These are phyloP conservation scores for Aspergillus flavus DNA, from an alignment of 2,329 filamentous ascomycete genomes.

Conservation along the genomic window DNA sequence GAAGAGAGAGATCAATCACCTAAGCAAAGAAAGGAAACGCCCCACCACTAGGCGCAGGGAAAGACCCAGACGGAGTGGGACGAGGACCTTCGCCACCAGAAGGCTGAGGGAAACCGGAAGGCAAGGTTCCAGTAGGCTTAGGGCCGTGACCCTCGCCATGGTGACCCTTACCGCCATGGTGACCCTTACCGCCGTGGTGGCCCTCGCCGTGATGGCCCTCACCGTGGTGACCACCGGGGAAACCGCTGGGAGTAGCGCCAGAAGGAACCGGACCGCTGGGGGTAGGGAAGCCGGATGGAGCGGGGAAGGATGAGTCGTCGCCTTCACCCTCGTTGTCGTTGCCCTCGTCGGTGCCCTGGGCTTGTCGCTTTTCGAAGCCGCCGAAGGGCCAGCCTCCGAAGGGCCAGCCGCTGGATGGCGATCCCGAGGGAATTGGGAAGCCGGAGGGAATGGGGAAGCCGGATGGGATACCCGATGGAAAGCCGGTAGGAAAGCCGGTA, in stretches of 20 bases:
- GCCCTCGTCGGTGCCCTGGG: not conserved
- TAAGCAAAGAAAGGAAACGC: constrained; percentile 1
- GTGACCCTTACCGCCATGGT: not conserved
- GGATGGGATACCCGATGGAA: not conserved
- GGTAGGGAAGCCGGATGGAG: not conserved
- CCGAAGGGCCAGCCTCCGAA: not conserved
- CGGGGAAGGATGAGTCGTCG: not conserved
- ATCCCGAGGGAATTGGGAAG: constrained; percentile 3
- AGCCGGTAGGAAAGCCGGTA: not conserved
- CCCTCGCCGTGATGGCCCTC: not conserved
- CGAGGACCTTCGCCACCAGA: not conserved
- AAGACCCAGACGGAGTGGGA: not conserved
- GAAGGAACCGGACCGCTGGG: not conserved
- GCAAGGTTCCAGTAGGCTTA: not conserved
- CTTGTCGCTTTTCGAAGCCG: not conserved
- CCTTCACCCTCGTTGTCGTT: not conserved
- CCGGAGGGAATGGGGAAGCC: not conserved
- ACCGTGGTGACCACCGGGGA: not conserved
- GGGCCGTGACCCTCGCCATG: not conserved
- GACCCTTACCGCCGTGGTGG: not conserved
- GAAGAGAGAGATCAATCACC: not conserved
- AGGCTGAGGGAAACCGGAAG: not conserved
- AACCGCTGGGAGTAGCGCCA: not conserved
- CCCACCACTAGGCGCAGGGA: not conserved
- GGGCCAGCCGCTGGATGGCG: not conserved